Base-by-base conservation (phyloP, 192 early-diverging fungal species). In the Paraglomus brasilianum region DNA sequence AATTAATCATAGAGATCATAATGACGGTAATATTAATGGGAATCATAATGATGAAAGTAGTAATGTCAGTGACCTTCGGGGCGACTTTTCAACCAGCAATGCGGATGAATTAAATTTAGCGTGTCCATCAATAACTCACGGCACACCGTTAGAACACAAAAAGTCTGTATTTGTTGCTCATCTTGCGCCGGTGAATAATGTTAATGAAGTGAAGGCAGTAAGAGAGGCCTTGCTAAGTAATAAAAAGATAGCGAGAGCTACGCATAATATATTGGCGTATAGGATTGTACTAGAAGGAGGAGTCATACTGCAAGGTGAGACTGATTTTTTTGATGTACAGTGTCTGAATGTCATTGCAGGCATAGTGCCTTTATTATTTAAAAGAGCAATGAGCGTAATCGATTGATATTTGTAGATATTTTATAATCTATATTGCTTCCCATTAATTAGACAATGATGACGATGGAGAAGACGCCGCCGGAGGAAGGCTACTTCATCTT, bases 401-500 rank as follows among this genome's bases (percentile, higher is more conserved):
- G 43, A 19, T 36, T 22, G 21, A n/a, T 24, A 10, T 9, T 57
- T 57, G 9, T 43, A n/a, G 13, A 51, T 38, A 38, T 48, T 22
- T 8, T 69, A 24, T 15, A 1, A 6, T 51, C 43, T 52, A 10
- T 47, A 9, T 58, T 24, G 10, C 5, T 22, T 59, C 44, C 19
- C 0, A 14, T 8, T 44, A 14, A 22, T 55, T 61, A 79, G 90
- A 92, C 58, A 91, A 91, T 70, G 95, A 97, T 74, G 95, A 97
- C 74, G 94, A 97, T 55, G 95, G 95, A 17, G 95, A 97, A 78
- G 91, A 88, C 2, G 93, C 93, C 2, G 95, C 95, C 5, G 95
- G 95, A 13, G 86, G 86, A 67, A 77, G 94, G 39, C 76, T 98
- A 53, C 76, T 86, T 10, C 92, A 96, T 78, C 76, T 98, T 68